Percentiles rank a stretch among this genome's conserved stretches.
phyloP scores from a whole-genome alignment of 2,329 filamentous ascomycete genomes.

The Graphium sp. region DNA sequence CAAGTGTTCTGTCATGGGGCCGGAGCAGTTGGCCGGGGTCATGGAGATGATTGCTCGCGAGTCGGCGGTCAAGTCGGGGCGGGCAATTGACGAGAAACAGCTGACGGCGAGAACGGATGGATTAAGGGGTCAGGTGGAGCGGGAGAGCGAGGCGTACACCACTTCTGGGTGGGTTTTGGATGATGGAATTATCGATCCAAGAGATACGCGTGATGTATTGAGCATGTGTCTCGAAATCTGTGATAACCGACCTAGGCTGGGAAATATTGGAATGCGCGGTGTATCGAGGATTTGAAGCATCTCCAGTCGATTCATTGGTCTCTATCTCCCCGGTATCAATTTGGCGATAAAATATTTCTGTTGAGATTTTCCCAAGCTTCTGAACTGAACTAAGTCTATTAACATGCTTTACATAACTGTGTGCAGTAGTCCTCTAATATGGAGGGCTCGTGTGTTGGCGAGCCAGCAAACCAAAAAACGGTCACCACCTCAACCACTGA shows the following conservation, averaged over 20 bases:
- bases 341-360: too few species aligned
- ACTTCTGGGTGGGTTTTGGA: conserved; percentile 3
- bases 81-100: conserved; percentile 1
- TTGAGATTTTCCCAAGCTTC: too few species aligned
- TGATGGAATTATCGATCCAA: conserved; percentile 4
- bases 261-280: conserved; percentile 3
- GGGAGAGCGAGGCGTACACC: conserved; percentile 4
- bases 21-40: conserved; percentile 17
- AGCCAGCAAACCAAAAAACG: too few species aligned
- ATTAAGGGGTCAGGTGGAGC: conserved; percentile 3
- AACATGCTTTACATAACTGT: too few species aligned
- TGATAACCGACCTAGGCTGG: background rate
- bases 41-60: conserved; percentile 4
- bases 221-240: conserved; percentile 4
- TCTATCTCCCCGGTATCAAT: too few species aligned
- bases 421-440: too few species aligned
- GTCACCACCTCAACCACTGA: too few species aligned
- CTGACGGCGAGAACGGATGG: conserved; percentile 2
- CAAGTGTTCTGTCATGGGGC: conserved; percentile 20
- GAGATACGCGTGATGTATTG: conserved; percentile 3
- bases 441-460: too few species aligned
- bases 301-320: too few species aligned
- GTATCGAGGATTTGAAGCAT: conserved; percentile 3
- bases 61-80: conserved; percentile 1
- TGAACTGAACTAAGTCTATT: too few species aligned